Conservation (phyloP, 176 grass and related monocot genomes). For the Triticum dicoccoides region DNA sequence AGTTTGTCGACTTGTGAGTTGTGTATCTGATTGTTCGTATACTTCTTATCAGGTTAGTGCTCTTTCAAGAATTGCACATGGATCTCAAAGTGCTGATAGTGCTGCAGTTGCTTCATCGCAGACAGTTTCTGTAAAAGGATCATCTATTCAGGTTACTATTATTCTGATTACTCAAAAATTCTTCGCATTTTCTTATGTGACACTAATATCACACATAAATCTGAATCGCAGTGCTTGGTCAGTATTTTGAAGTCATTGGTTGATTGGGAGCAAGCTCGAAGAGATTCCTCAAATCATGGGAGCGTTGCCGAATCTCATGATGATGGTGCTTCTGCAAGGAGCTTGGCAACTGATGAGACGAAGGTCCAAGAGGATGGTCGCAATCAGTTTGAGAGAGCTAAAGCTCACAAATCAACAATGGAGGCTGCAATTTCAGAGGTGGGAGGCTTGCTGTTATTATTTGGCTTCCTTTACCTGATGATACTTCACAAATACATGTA, state of each 20-base stretch:
- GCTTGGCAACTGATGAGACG: conserved; percentile 54
- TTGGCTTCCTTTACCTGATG: conserved; percentile 6
- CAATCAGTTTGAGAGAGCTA: conserved; percentile 98
- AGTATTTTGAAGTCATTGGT: conserved; percentile 97
- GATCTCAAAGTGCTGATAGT: conserved; percentile 70
- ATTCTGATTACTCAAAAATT: conserved; percentile 14
- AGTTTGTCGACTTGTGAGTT: conserved; percentile 13
- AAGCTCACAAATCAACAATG: conserved; percentile 99
- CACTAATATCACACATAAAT: conserved; percentile 30
- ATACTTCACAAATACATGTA: conserved; percentile 14
- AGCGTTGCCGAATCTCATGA: conserved; percentile 50
- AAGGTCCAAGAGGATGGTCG: conserved; percentile 73
- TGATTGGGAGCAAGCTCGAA: conserved; percentile 90
- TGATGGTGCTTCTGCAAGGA: conserved; percentile 53
- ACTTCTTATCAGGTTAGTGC: conserved; percentile 69
- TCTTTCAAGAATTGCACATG: conserved; percentile 90
- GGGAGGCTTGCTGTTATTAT: conserved; percentile 23
- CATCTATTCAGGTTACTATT: conserved; percentile 90
- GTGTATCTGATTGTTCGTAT: conserved; percentile 23
- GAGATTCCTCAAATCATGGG: conserved; percentile 57
- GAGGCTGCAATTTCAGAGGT: conserved; percentile 93
- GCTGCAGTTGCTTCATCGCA: conserved; percentile 65
- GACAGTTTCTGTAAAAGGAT: conserved; percentile 82
- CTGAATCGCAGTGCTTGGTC: conserved; percentile 71
- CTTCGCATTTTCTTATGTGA: conserved; percentile 4